A percentile compares a stretch with the other conserved stretches of the same genome.
phyloP scores from a whole-genome alignment of 139 green algal genomes.

The Desmodesmus armatus region DNA sequence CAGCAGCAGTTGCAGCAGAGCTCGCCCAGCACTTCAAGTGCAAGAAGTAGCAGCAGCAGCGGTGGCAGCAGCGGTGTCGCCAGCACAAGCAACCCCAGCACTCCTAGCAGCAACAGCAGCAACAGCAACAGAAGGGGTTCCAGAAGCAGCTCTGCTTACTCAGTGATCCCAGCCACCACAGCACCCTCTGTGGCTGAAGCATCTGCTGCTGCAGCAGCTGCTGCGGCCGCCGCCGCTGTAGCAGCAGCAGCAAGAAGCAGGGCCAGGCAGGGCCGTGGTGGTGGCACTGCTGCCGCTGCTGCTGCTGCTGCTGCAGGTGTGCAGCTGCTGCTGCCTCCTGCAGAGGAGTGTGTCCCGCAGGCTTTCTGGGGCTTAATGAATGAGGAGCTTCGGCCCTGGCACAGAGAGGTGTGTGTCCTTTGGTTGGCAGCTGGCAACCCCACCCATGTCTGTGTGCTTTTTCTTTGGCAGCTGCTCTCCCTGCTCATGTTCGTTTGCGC shows the following conservation, averaged over 20 bases:
- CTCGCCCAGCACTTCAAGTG: not conserved
- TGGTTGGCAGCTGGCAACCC: not conserved
- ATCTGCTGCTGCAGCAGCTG: not conserved
- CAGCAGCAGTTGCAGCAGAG: not conserved
- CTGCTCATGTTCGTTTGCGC: not conserved
- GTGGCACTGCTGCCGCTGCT: not conserved
- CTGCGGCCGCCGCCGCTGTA: no score
- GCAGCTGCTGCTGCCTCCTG: not conserved
- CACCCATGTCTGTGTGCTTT: not conserved
- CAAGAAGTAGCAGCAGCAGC: not conserved
- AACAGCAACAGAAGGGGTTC: not conserved
- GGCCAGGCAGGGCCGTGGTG: not conserved
- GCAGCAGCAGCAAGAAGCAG: not conserved
- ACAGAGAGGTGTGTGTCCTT: constrained; percentile 7
- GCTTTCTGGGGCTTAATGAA: not conserved
- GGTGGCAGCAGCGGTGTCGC: not conserved
- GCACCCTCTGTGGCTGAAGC: not conserved
- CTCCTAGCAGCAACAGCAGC: not conserved
- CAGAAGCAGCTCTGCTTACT: constrained; percentile 15
- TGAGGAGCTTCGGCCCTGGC: constrained; percentile 17
- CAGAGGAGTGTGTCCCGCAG: not conserved
- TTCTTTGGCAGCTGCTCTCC: not conserved
- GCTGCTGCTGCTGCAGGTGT: not conserved
- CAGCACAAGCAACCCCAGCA: not conserved
- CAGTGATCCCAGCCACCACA: not conserved